Base-by-base conservation (phyloP, 2,329 filamentous ascomycete species). In the Fusarium hainanense region DNA sequence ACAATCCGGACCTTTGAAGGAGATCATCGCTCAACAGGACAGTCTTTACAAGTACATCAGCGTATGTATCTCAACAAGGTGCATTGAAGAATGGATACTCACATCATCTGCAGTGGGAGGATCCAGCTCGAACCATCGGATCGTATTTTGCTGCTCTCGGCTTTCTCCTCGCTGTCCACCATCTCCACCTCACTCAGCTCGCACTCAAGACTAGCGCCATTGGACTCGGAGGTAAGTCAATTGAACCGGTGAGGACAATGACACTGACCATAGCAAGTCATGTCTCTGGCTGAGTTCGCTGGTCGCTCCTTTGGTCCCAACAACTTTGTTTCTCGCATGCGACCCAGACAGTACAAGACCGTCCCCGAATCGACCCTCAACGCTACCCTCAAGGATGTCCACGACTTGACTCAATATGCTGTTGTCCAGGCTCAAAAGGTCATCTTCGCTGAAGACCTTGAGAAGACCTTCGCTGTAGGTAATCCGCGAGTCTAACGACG, bases 21-120 rank as follows among this genome's bases (percentile, higher is more conserved):
- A 73, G 2, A 73, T 73, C 1, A 58, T 72, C 2, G 71, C 61
- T 7, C 55, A 73, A 8, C 70, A 73, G 25, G 70, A 73, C 34
- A 73, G 71, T 7, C 70, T 73, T 0, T 73, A 73, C 62, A 73
- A 68, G 34, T 73, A 73, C 58, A 69, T 73, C 57, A 73, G 70
- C 6, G 70, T 73, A 62, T 5, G 68, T 52, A 4, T 13, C 4
- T n/a, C 3, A 14, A 7, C 13, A 3, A 7, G 2, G 4, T 13
- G 2, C 9, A 7, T 6, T 0, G 16, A 0, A 14, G 16, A 18
- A 16, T 5, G 8, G 4, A 16, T 46, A 23, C 48, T 68, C 3
- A 58, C 27, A 28, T 32, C 1, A 23, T 23, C 21, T 47, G 1
- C 6, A 73, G 70, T 73, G 71, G 71, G 70, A 73, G 48, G 68